Conservation (phyloP, 2,329 filamentous ascomycete genomes). For the Nemania diffusa region DNA sequence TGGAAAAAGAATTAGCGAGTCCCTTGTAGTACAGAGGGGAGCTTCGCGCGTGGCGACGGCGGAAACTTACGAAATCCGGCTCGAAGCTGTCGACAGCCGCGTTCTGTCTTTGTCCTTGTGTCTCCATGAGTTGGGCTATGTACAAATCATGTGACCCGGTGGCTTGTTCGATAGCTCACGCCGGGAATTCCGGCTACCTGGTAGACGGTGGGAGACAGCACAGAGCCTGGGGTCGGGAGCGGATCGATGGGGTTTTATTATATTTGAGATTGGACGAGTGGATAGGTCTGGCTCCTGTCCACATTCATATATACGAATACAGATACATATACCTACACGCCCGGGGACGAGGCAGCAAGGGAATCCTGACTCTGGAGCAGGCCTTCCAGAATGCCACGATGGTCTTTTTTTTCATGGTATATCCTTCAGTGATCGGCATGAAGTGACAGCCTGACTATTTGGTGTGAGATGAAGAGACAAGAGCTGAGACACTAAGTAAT, state of each 20-base stretch:
- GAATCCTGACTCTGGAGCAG: background rate
- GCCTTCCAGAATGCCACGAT: background rate
- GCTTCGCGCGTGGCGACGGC: background rate
- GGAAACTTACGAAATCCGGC: constrained; percentile 34
- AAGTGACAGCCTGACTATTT: background rate
- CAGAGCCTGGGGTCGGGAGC: background rate
- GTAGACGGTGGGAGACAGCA: background rate
- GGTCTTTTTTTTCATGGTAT: background rate
- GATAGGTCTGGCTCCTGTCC: background rate
- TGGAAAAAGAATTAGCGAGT: constrained; percentile 39
- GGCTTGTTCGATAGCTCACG: background rate
- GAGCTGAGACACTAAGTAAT: background rate
- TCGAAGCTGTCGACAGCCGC: background rate
- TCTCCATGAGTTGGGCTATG: background rate
- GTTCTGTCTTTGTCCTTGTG: background rate
- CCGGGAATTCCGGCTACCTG: background rate
- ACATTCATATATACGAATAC: background rate
- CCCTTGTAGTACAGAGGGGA: background rate
- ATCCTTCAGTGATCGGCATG: background rate
- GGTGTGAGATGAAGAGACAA: background rate
- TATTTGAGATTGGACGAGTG: background rate
- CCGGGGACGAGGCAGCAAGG: background rate
- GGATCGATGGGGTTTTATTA: background rate
- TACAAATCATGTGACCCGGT: background rate
- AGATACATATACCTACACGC: background rate